Conservation (phyloP, 2,329 filamentous ascomycete genomes). For the Calonectria multiphialidica region DNA sequence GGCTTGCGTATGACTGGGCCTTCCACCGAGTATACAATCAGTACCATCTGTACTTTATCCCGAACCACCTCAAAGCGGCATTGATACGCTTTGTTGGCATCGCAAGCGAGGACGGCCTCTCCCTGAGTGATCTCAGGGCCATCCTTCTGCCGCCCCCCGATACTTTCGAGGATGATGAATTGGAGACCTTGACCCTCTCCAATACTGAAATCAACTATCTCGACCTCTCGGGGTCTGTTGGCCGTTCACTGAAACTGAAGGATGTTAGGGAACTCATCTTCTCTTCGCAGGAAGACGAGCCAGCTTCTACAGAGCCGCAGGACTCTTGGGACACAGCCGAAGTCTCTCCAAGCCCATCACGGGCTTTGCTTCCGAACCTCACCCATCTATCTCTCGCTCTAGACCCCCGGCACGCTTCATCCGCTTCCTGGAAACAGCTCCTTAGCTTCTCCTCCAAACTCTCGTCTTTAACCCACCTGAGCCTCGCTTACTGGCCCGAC, state of each 20-base stretch:
- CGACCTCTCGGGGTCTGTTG: slow-evolving; percentile 66
- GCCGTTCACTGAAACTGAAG: slow-evolving; percentile 63
- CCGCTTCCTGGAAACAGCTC: slow-evolving; percentile 70
- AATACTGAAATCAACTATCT: slow-evolving; percentile 60
- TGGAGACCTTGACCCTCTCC: slow-evolving; percentile 37
- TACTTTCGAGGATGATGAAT: slow-evolving; percentile 40
- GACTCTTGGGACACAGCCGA: slow-evolving; percentile 67
- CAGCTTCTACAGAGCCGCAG: slow-evolving; percentile 46
- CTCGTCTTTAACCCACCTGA: slow-evolving; percentile 69
- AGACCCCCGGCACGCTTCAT: slow-evolving; percentile 46
- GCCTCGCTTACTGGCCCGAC: slow-evolving; percentile 72
- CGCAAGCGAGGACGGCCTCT: slow-evolving; percentile 59
- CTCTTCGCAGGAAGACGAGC: slow-evolving; percentile 44
- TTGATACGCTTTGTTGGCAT: slow-evolving; percentile 64
- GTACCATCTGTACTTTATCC: slow-evolving; percentile 68
- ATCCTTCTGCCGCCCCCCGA: slow-evolving; percentile 55
- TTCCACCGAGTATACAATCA: slow-evolving; percentile 67
- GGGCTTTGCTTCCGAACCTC: slow-evolving; percentile 64
- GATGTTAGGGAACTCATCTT: slow-evolving; percentile 66
- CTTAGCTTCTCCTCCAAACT: slow-evolving; percentile 65
- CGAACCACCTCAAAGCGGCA: slow-evolving; percentile 63
- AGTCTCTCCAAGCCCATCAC: slow-evolving; percentile 46
- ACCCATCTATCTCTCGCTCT: slow-evolving; percentile 72
- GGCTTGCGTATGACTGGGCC: slow-evolving; percentile 66
- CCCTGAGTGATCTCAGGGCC: slow-evolving; percentile 61